Conservation (phyloP, 176 grass and related monocot species). For the Chloris gayana region DNA sequence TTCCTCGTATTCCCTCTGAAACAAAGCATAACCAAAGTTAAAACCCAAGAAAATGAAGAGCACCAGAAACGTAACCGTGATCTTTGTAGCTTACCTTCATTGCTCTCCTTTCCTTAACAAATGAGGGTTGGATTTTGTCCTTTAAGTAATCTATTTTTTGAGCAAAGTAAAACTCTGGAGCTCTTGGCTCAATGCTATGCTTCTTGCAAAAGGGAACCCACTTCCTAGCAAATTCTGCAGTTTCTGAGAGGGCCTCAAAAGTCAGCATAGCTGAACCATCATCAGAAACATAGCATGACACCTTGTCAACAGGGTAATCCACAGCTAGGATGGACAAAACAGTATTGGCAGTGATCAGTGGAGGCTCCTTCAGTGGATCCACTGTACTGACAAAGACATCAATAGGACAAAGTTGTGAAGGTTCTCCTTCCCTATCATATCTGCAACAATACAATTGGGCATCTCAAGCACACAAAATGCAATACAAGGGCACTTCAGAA, state of each 20-base stretch:
- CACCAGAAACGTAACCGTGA: slow-evolving; percentile 26
- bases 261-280: slow-evolving; percentile 87
- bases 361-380: slow-evolving; percentile 92
- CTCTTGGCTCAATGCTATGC: slow-evolving; percentile 84
- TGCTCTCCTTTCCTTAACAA: slow-evolving; percentile 97
- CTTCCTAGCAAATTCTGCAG: slow-evolving; percentile 89
- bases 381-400: slow-evolving; percentile 94
- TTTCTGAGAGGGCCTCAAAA: slow-evolving; percentile 81
- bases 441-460: slow-evolving; percentile 41
- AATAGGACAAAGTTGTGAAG: slow-evolving; percentile 78
- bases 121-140: slow-evolving; percentile 96
- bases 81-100: slow-evolving; percentile 82
- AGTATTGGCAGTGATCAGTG: slow-evolving; percentile 86
- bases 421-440: slow-evolving; percentile 89
- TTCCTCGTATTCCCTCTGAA: slow-evolving; percentile 99
- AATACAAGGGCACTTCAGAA: not conserved
- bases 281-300: slow-evolving; percentile 96
- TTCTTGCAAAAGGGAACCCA: slow-evolving; percentile 95
- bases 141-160: slow-evolving; percentile 98
- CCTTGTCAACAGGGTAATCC: slow-evolving; percentile 90
- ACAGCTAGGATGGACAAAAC: slow-evolving; percentile 88
- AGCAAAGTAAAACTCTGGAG: slow-evolving; percentile 97
- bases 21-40: slow-evolving; percentile 24
- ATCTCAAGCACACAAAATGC: slow-evolving; percentile 30
- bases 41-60: slow-evolving; percentile 12